Evolutionary conservation across 805 yeast species (phyloP), one percentile per base, ranked within the genome.

Genomic region (Cyberlindnera bimundalis): DNA sequence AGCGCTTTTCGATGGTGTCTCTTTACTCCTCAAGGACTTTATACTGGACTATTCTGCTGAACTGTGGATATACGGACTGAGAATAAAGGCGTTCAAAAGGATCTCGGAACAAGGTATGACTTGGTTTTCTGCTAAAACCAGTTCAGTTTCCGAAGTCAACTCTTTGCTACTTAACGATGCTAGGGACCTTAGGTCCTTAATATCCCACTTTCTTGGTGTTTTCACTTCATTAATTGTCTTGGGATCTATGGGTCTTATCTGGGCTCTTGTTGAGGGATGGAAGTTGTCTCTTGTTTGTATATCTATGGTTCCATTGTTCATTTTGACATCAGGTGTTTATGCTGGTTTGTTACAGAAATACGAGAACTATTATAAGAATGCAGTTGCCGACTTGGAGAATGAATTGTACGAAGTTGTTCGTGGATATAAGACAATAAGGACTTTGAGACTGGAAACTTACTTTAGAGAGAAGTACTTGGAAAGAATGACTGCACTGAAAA

Each of bases 231-330:
- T 85, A 29, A 36, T 74, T 2, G 65, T 78, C 0, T 69, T 88
- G 35, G 65, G 83, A 0, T 28, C 67, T 0, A 61, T 79, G 20
- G 95, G 96, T 4, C 46, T 81, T 5, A 65, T 78, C 6, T 93
- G 97, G 97, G 79, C 96, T 0, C 46, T 88, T 1, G 71, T 70
- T 0, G 58, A 71, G 10, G 96, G 96, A 0, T 93, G 98, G 98
- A 84, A 82, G 53, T 64, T 93, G 30, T 76, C 96, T 2, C 63
- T 91, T 9, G 93, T 87, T 2, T 95, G 96, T 2, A 52, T 90
- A 10, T 73, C 96, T 0, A 68, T 89, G 59, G 71, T 84, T 12
- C 95, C 96, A 0, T 47, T 79, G 11, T 78, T 85, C 37, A 52
- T 76, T 0, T 19, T 75, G 0, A 53, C 78, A 2, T 74, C 90